Evolutionary conservation across 257 asterid genomes (phyloP).

Genomic region (Solanum neorickii): DNA sequence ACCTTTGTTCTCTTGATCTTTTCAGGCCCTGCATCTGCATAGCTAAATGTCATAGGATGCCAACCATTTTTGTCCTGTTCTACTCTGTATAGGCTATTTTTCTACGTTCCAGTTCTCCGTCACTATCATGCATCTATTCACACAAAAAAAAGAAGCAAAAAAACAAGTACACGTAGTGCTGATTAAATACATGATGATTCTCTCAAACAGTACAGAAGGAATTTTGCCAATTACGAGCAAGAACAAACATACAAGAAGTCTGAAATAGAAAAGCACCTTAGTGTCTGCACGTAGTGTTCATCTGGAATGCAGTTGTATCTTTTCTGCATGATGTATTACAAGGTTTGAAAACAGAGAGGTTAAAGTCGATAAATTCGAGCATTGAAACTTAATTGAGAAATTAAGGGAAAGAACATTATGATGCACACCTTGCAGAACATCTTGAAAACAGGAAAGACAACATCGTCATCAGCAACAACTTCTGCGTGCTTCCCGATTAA

Average conservation of each 20-base stretch:
- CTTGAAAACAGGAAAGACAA: conserved; percentile 49
- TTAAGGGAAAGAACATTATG: neutral
- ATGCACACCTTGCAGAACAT: conserved; percentile 69
- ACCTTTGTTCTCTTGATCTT: conserved; percentile 70
- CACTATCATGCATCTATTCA: conserved; percentile 65
- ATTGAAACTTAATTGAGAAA: neutral
- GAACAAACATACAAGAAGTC: neutral
- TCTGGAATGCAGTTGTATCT: conserved; percentile 94
- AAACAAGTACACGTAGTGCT: neutral
- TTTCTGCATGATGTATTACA: conserved; percentile 45
- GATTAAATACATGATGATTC: neutral
- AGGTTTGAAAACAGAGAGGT: neutral
- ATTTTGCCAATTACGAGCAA: neutral
- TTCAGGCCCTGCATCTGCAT: conserved; percentile 54
- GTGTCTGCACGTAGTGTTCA: conserved; percentile 85
- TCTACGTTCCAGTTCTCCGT: conserved; percentile 74
- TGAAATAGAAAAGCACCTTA: neutral
- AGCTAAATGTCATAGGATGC: conserved; percentile 75
- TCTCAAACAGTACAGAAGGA: neutral
- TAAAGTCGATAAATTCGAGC: neutral
- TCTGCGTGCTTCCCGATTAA: conserved; percentile 70
- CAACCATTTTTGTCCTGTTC: conserved; percentile 67
- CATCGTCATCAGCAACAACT: conserved; percentile 58
- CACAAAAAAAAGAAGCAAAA: neutral
- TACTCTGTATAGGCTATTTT: conserved; percentile 74